Evolutionary conservation across 495 filamentous ascomycete species (phyloP).

Genomic region (Neurospora sp.): DNA sequence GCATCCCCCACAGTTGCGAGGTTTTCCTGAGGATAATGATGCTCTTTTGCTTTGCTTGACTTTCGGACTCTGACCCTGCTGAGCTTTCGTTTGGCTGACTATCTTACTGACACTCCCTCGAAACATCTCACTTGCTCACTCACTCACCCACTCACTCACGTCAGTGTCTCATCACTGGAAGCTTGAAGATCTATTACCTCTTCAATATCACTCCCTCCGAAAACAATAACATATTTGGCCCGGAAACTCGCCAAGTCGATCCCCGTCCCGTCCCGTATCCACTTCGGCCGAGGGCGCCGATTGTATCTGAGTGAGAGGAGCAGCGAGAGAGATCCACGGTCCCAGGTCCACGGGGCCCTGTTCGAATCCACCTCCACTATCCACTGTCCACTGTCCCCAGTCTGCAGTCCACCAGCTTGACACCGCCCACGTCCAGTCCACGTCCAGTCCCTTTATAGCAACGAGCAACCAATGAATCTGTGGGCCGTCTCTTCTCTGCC

Average conservation of each 20-base stretch:
- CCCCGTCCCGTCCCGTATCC: background rate
- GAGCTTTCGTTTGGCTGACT: background rate
- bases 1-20: constrained; percentile 12
- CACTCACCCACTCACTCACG: background rate
- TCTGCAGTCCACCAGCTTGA: background rate
- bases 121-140: background rate
- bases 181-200: background rate
- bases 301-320: background rate
- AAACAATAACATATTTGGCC: background rate
- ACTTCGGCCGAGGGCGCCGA: background rate
- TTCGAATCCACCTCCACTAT: background rate
- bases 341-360: background rate
- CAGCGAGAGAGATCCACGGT: background rate
- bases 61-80: background rate
- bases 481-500: constrained; percentile 24
- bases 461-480: constrained; percentile 21
- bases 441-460: background rate
- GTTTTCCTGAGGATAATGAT: constrained; percentile 7
- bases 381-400: constrained; percentile 1
- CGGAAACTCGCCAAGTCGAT: background rate
- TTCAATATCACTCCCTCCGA: background rate
- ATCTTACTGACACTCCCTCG: background rate
- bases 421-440: background rate
- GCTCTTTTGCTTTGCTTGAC: background rate
- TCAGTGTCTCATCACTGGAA: background rate